Conservation (phyloP, 192 early-diverging fungal species). For the Borealophlyctis nickersoniae region DNA sequence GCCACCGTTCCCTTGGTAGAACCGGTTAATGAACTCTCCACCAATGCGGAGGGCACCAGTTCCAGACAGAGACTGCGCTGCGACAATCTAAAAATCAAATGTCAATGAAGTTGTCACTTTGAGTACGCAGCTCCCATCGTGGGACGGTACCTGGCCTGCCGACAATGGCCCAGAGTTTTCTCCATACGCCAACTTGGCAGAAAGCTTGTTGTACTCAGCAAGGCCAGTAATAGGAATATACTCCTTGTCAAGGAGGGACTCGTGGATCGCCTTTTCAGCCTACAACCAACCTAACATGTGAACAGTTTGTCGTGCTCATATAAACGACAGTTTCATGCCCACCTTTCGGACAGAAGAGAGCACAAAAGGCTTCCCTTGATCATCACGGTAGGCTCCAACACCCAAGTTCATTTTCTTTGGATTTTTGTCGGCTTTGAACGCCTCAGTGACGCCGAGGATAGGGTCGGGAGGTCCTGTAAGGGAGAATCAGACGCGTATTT, state of each 20-base stretch:
- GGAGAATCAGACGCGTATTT: too few relatives aligned
- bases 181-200: conserved; percentile 84
- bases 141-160: conserved; percentile 62
- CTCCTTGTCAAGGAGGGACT: conserved; percentile 83
- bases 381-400: conserved; percentile 96
- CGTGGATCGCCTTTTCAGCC: conserved; percentile 77
- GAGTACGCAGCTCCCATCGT: too few relatives aligned
- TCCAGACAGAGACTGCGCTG: conserved; percentile 94
- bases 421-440: conserved; percentile 88
- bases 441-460: conserved; percentile 78
- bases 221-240: conserved; percentile 95
- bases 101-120: too few relatives aligned
- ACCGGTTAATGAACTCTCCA: conserved; percentile 78
- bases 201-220: conserved; percentile 75
- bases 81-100: conserved; percentile 56
- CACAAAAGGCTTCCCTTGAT: conserved; percentile 86
- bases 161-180: conserved; percentile 63
- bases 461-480: conserved; percentile 52
- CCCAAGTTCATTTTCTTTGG: conserved; percentile 97
- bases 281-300: conserved; percentile 38
- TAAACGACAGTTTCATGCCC: conserved; percentile 4
- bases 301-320: too few relatives aligned
- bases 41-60: conserved; percentile 96
- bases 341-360: conserved; percentile 84
- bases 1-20: conserved; percentile 66